Percentiles rank a stretch among this genome's conserved stretches.
These are phyloP conservation scores for Colletotrichum horii DNA, from an alignment of 2,329 filamentous ascomycete genomes.

Conservation along the genomic window DNA sequence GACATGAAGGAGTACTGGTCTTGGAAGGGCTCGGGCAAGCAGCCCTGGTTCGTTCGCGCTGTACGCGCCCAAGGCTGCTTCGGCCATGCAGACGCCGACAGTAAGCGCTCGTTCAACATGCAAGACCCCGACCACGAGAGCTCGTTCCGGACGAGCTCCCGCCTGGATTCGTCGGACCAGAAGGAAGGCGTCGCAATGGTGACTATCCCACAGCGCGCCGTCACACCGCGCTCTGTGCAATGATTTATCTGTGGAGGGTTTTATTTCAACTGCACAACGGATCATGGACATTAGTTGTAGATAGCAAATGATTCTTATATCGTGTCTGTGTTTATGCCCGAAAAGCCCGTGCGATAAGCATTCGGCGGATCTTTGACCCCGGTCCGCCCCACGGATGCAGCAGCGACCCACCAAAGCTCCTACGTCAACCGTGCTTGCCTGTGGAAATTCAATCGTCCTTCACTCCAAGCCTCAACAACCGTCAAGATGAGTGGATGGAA, in stretches of 20 bases:
- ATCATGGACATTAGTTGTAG: conserved; percentile 1
- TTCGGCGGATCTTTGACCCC: conserved; percentile 19
- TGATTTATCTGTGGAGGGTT: neutral
- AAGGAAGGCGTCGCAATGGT: conserved; percentile 21
- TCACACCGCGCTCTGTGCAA: conserved; percentile 14
- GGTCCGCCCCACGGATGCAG: neutral
- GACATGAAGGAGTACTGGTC: conserved; percentile 63
- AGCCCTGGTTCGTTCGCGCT: conserved; percentile 53
- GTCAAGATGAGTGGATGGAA: conserved; percentile 84
- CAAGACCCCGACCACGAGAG: conserved; percentile 20
- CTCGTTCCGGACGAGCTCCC: conserved; percentile 13
- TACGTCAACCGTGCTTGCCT: conserved; percentile 1
- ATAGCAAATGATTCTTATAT: neutral
- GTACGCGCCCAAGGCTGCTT: conserved; percentile 30
- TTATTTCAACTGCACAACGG: neutral
- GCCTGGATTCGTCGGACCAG: conserved; percentile 19
- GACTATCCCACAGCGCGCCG: conserved; percentile 18
- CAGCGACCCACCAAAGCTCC: conserved; percentile 15
- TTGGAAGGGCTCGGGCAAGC: conserved; percentile 52
- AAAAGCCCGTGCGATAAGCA: neutral
- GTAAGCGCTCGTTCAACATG: conserved; percentile 23
- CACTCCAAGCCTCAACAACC: neutral
- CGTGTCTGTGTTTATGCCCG: neutral
- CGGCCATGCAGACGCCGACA: conserved; percentile 27
- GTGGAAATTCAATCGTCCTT: neutral